A percentile compares a stretch with the other conserved stretches of the same genome.
These are phyloP conservation scores for Phytomonas serpens DNA, from an alignment of 208 protist genomes.

Conservation along the genomic window DNA sequence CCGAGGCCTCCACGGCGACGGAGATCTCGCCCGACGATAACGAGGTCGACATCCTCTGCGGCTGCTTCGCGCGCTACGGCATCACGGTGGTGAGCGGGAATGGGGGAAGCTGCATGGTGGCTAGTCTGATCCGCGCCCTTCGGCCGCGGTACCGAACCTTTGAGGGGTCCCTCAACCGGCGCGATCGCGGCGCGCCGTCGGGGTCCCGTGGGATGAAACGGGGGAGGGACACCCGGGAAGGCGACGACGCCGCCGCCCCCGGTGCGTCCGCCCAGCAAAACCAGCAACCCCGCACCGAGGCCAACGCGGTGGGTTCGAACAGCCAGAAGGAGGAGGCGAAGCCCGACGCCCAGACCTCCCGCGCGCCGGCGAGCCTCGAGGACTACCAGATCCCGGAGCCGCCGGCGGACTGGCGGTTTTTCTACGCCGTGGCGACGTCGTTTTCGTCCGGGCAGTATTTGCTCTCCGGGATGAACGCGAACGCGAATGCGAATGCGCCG, in stretches of 20 bases:
- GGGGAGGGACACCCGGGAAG: conserved; percentile 23
- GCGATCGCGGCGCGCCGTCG: conserved; percentile 33
- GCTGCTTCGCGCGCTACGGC: conserved; percentile 43
- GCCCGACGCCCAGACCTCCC: not conserved
- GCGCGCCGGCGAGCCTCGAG: conserved; percentile 16
- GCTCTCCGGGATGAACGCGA: conserved; percentile 13
- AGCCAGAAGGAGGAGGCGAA: conserved; percentile 9
- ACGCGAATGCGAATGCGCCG: too few relatives aligned
- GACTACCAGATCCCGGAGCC: conserved; percentile 21
- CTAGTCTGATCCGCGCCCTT: conserved; percentile 38
- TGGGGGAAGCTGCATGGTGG: conserved; percentile 43
- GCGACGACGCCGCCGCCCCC: conserved; percentile 7
- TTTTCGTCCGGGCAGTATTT: conserved; percentile 34
- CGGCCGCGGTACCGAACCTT: conserved; percentile 27
- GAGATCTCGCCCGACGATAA: conserved; percentile 18
- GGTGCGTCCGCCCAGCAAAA: conserved; percentile 1
- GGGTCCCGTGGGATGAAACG: conserved; percentile 20
- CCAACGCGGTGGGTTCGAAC: not conserved
- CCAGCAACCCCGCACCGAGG: conserved; percentile 21
- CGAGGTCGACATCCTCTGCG: conserved; percentile 58
- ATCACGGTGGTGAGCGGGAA: conserved; percentile 51
- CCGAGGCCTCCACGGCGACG: not conserved
- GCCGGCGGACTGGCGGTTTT: conserved; percentile 47
- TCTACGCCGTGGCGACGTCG: conserved; percentile 48
- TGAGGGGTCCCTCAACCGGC: conserved; percentile 4